Evolutionary conservation across 495 filamentous ascomycete species (phyloP), one percentile per base, ranked within the genome.

Genomic region (Geopyxis carbonaria): DNA sequence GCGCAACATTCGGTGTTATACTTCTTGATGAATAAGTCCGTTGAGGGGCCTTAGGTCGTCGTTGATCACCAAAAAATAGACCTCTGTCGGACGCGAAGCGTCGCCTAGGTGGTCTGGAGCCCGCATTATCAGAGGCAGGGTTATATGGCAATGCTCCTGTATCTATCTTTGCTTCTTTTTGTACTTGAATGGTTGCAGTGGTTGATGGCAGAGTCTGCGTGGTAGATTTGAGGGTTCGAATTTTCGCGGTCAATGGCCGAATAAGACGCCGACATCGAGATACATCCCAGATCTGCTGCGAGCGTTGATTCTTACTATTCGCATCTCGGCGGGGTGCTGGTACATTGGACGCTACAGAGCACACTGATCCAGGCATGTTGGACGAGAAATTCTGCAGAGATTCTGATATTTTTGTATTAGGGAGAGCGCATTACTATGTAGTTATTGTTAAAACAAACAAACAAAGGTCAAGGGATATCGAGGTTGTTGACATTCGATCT

Each of bases 231-330:
- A 45, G 28, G 2, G 50, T 37, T 5, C 39, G 33, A 3, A 54
- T 34, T 35, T 61, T 62, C 9, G 59, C 49, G 6, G 53, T 45
- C 13, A 62, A 44, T 7, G 59, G 59, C 11, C 59, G 57, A 11
- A 62, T 49, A 3, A 61, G 44, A 4, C 59, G 53, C 36, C 60
- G 47, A 24, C 59, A 62, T 36, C 59, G 57, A 13, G 57, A 48
- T 4, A 59, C 49, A 19, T 55, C 57, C 59, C 59, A 62, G 22
- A 50, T 34, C 31, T n/a, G n/a, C n/a, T n/a, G n/a, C n/a, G n/a
- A n/a, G n/a, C n/a, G n/a, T n/a, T n/a, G n/a, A n/a, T n/a, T n/a
- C n/a, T n/a, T n/a, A n/a, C n/a, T n/a, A n/a, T n/a, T n/a, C n/a
- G n/a, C n/a, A n/a, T n/a, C n/a, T n/a, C n/a, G n/a, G n/a, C n/a